Conservation (phyloP, 306 rosid species). For the Cucumis melo region DNA sequence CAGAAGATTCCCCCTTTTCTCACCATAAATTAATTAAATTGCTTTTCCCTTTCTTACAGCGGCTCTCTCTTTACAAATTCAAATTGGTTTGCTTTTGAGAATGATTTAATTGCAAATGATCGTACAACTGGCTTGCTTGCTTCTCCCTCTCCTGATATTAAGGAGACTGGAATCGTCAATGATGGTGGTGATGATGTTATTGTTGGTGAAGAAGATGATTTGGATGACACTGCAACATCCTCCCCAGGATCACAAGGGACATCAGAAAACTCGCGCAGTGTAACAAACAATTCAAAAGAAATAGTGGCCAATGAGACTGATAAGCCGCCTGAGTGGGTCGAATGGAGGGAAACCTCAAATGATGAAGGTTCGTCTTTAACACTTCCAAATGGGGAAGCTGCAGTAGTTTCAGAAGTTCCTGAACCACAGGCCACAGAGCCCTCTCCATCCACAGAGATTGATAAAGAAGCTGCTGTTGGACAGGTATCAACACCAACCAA, state of each 20-base stretch:
- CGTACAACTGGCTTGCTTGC: conserved; percentile 51
- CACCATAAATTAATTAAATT: background rate
- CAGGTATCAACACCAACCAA: conserved; percentile 15
- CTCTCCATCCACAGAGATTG: conserved; percentile 25
- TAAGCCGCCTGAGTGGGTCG: conserved; percentile 94
- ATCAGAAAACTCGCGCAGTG: conserved; percentile 14
- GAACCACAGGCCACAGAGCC: conserved; percentile 27
- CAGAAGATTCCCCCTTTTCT: background rate
- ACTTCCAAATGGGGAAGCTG: conserved; percentile 59
- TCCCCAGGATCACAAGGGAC: conserved; percentile 42
- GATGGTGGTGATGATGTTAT: conserved; percentile 33
- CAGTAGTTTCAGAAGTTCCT: conserved; percentile 21
- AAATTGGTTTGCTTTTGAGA: conserved; percentile 96
- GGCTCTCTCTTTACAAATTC: conserved; percentile 95
- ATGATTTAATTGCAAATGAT: conserved; percentile 50
- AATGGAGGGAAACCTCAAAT: conserved; percentile 95
- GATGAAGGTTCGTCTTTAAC: conserved; percentile 40
- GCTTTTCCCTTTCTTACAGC: conserved; percentile 31
- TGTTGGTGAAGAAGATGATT: conserved; percentile 68
- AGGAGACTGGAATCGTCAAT: conserved; percentile 23
- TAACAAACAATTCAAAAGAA: conserved; percentile 12
- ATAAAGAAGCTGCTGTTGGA: conserved; percentile 15
- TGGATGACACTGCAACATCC: conserved; percentile 74
- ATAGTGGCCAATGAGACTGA: conserved; percentile 36
- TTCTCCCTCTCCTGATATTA: conserved; percentile 62